Evolutionary conservation across 2,329 filamentous ascomycete species (phyloP).

Genomic region (Blastomyces parvus): DNA sequence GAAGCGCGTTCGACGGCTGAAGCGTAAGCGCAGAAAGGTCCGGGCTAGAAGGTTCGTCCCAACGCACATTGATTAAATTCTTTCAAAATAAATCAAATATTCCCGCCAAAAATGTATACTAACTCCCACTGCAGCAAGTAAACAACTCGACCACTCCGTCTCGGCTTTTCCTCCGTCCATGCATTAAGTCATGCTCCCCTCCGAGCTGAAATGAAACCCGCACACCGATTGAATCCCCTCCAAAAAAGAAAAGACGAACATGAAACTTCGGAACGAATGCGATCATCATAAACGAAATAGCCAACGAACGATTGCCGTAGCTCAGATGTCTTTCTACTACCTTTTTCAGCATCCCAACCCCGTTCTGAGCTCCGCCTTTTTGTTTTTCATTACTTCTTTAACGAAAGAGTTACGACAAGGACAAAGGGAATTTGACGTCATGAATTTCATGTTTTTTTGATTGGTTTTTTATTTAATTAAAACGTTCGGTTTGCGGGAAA

Average conservation of each 20-base stretch:
- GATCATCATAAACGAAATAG: not conserved
- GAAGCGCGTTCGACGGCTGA: constrained; percentile 98
- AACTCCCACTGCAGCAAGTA: constrained; percentile 50
- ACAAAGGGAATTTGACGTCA: not conserved
- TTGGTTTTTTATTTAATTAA: constrained; percentile 7
- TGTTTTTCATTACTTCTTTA: not conserved
- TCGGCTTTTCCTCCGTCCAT: constrained; percentile 31
- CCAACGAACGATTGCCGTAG: not conserved
- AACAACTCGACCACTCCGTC: constrained; percentile 51
- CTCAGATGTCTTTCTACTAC: not conserved
- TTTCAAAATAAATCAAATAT: not conserved
- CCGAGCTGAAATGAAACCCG: constrained; percentile 4
- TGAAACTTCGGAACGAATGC: not conserved
- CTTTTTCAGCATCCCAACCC: constrained; percentile 5
- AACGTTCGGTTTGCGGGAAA: constrained; percentile 27
- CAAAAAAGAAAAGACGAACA: not conserved
- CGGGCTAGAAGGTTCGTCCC: constrained; percentile 84
- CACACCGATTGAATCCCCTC: not conserved
- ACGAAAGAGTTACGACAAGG: not conserved
- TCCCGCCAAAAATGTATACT: constrained; percentile 19
- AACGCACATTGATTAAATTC: not conserved
- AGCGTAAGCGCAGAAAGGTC: constrained; percentile 99
- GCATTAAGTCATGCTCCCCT: not conserved
- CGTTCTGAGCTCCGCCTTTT: constrained; percentile 2
- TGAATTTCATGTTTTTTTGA: constrained; percentile 22